phyloP scores from a whole-genome alignment of 2,329 filamentous ascomycete species.

The Aspergillus transmontanensis region DNA sequence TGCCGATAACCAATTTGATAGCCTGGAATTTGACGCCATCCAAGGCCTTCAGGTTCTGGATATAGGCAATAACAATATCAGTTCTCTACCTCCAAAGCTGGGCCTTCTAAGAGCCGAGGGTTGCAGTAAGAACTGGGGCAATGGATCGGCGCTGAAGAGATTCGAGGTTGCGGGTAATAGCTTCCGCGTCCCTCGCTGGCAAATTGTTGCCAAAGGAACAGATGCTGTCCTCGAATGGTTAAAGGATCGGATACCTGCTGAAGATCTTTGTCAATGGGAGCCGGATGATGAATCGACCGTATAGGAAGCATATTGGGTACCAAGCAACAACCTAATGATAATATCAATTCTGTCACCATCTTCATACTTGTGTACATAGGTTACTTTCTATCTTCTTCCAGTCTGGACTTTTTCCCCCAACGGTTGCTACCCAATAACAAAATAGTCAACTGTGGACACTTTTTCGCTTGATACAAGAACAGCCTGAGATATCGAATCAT shows the following conservation, averaged over 20 bases:
- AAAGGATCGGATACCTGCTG: conserved; percentile 69
- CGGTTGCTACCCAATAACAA: not conserved
- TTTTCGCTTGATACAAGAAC: not conserved
- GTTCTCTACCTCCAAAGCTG: conserved; percentile 76
- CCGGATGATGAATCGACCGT: conserved; percentile 23
- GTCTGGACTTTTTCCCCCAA: conserved; percentile 2
- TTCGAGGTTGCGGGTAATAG: conserved; percentile 82
- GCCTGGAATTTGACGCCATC: conserved; percentile 72
- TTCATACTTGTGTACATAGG: not conserved
- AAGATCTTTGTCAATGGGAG: conserved; percentile 44
- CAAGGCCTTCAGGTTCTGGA: conserved; percentile 75
- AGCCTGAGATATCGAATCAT: not conserved
- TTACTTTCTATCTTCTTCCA: not conserved
- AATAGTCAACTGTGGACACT: not conserved
- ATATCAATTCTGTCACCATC: not conserved
- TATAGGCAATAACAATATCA: conserved; percentile 82
- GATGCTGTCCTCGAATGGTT: conserved; percentile 82
- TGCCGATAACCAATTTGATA: conserved; percentile 76
- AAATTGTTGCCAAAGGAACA: conserved; percentile 82
- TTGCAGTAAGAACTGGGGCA: conserved; percentile 36
- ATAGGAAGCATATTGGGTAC: not conserved
- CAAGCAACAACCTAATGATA: not conserved
- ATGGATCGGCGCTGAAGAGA: conserved; percentile 58
- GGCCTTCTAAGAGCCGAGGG: conserved; percentile 70
- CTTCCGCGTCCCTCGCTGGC: conserved; percentile 84